Conservation (phyloP, 108 stramenopile species). For the Nitzschia sp. region DNA sequence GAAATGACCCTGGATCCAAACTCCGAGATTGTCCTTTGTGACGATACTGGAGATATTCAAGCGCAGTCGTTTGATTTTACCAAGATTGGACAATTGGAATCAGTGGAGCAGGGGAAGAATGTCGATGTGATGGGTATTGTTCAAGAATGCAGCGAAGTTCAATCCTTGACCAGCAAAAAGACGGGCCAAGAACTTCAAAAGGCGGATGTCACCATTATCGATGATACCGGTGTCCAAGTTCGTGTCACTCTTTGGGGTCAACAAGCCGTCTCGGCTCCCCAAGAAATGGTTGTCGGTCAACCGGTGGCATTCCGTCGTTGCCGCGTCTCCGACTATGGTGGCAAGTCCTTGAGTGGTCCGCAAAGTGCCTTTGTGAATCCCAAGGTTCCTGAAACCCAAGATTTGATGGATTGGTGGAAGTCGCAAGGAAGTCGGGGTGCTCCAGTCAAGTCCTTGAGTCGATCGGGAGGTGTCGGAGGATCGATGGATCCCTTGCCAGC, state of each 20-base stretch:
- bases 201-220: constrained; percentile 86
- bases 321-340: constrained; percentile 88
- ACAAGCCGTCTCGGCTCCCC: constrained; percentile 30
- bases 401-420: constrained; percentile 66
- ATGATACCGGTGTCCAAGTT: constrained; percentile 89
- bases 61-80: constrained; percentile 62
- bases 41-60: constrained; percentile 75
- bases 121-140: constrained; percentile 91
- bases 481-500: constrained; percentile 57
- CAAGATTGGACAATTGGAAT: constrained; percentile 75
- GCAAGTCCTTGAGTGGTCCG: constrained; percentile 56
- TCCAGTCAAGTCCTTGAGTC: constrained; percentile 57
- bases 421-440: constrained; percentile 49
- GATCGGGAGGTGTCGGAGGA: constrained; percentile 64
- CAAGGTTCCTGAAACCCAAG: constrained; percentile 53
- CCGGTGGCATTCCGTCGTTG: constrained; percentile 84
- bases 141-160: constrained; percentile 64
- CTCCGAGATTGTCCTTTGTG: constrained; percentile 74
- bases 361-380: constrained; percentile 50
- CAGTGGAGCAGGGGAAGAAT: constrained; percentile 44
- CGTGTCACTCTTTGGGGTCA: constrained; percentile 88
- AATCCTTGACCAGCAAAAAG: constrained; percentile 72
- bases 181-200: constrained; percentile 84
- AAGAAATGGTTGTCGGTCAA: constrained; percentile 48
- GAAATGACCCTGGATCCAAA: constrained; percentile 95